Evolutionary conservation across 805 yeast genomes (phyloP).

Genomic region (Barnettozyma sp.): DNA sequence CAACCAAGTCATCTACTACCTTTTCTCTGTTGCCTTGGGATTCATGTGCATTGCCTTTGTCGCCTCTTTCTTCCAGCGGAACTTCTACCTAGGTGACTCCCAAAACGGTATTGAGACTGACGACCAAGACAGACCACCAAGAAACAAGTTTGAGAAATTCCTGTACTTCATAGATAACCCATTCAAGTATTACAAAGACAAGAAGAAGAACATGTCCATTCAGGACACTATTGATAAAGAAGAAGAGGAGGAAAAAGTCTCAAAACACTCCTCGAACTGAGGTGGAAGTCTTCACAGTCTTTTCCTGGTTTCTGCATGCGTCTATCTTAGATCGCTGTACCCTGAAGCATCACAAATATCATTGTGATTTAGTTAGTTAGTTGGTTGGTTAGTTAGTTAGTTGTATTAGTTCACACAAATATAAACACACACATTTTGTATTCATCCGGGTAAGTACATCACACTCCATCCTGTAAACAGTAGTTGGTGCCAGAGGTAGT

Average conservation of each 20-base stretch:
- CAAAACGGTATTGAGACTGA: conserved; percentile 31
- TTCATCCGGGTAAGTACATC: no score
- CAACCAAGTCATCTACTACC: conserved; percentile 24
- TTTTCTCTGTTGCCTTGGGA: conserved; percentile 27
- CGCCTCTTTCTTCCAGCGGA: conserved; percentile 28
- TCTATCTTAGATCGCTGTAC: no score
- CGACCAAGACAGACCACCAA: conserved; percentile 7
- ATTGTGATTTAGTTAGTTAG: no score
- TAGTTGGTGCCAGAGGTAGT: no score
- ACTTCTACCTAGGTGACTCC: conserved; percentile 30
- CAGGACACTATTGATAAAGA: neutral
- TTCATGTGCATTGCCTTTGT: conserved; percentile 27
- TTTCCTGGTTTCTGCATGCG: no score
- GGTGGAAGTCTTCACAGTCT: no score
- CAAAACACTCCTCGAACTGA: no score
- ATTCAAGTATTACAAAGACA: conserved; percentile 3
- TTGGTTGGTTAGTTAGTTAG: no score
- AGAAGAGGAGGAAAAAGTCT: neutral
- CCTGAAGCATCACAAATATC: no score
- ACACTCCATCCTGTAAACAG: no score
- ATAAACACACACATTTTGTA: no score
- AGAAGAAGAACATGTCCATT: neutral
- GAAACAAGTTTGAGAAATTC: conserved; percentile 2
- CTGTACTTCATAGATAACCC: conserved; percentile 5
- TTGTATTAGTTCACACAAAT: no score